Percentiles rank a stretch among this genome's conserved stretches.
phyloP scores from a whole-genome alignment of 106 monocot species.

The Triglochin maritima region DNA sequence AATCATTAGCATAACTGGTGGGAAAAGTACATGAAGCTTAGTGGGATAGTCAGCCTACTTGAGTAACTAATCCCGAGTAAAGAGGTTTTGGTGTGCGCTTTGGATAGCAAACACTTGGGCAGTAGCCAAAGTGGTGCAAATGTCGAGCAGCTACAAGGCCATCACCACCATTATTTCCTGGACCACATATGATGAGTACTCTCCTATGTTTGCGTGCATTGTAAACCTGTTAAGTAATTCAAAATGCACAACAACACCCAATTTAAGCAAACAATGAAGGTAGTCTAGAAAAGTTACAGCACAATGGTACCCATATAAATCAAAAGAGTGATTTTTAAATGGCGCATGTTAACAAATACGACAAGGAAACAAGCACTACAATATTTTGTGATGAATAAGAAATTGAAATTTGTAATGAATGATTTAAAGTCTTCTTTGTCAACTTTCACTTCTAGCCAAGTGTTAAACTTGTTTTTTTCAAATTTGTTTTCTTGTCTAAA shows the following conservation, averaged over 20 bases:
- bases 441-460: neutral
- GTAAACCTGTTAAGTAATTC: conserved; percentile 45
- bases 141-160: conserved; percentile 93
- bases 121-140: conserved; percentile 83
- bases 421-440: neutral
- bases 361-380: neutral
- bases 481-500: too few species aligned
- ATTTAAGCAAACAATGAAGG: neutral
- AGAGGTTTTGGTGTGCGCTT: conserved; percentile 71
- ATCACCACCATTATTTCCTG: conserved; percentile 99
- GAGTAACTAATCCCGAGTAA: conserved; percentile 72
- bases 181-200: conserved; percentile 75
- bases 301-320: neutral
- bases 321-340: neutral
- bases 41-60: conserved; percentile 28
- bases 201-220: conserved; percentile 50
- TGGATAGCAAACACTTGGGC: conserved; percentile 74
- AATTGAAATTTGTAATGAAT: neutral
- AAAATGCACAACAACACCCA: neutral
- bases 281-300: too few species aligned
- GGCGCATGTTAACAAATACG: neutral
- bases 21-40: neutral
- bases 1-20: neutral
- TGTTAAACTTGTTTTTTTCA: too few species aligned
- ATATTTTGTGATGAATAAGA: neutral